These are phyloP conservation scores for Microsporum audouinii DNA, from an alignment of 2,329 filamentous ascomycete genomes.

Conservation along the genomic window DNA sequence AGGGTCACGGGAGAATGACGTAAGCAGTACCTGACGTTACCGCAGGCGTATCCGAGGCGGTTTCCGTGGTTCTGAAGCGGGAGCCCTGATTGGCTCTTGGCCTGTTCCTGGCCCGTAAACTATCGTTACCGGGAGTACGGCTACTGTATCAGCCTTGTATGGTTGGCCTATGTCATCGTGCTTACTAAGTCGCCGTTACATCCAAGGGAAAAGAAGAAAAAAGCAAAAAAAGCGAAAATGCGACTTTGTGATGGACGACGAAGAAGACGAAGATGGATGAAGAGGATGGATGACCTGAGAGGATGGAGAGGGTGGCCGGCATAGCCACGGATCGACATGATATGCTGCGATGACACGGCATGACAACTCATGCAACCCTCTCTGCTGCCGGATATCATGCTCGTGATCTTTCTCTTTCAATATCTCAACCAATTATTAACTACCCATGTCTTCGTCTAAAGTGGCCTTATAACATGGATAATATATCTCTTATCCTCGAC, in stretches of 20 bases:
- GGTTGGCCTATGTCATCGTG: neutral
- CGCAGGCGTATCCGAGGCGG: neutral
- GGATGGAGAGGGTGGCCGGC: neutral
- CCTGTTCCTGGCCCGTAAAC: neutral
- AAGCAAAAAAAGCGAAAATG: neutral
- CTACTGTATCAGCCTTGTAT: neutral
- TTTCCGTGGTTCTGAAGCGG: neutral
- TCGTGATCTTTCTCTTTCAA: neutral
- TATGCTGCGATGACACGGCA: neutral
- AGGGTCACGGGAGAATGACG: neutral
- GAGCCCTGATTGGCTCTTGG: neutral
- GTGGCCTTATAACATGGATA: too few relatives aligned
- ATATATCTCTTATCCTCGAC: too few relatives aligned
- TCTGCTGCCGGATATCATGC: neutral
- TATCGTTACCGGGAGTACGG: neutral
- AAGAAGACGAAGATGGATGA: neutral
- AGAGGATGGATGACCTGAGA: neutral
- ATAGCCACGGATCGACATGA: neutral
- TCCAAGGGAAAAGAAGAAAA: neutral
- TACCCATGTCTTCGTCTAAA: too few relatives aligned
- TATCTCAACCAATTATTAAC: too few relatives aligned
- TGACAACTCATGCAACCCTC: neutral
- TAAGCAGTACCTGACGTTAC: neutral
- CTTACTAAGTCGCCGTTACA: neutral
- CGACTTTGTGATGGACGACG: neutral